A percentile compares a stretch with the other conserved stretches of the same genome.
phyloP scores from a whole-genome alignment of 148 eudicot species.

The Camellia sinensis region DNA sequence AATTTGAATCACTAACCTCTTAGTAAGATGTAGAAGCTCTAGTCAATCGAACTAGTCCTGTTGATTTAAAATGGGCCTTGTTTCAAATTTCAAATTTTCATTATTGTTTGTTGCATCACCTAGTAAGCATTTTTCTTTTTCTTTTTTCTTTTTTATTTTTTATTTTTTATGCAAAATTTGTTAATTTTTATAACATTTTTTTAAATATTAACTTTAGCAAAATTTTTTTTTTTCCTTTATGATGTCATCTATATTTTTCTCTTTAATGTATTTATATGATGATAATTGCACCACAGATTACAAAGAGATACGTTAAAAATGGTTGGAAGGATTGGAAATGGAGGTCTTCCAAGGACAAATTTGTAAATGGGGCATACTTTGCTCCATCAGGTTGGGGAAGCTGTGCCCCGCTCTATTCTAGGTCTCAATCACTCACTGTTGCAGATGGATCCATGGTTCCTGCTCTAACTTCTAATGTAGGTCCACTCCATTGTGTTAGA shows the following conservation, averaged over 20 bases:
- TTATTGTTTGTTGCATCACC: too few relatives aligned
- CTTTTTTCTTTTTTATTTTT: too few relatives aligned
- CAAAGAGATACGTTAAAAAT: slow-evolving; percentile 34
- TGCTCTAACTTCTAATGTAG: slow-evolving; percentile 35
- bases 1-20: too few relatives aligned
- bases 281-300: slow-evolving; percentile 24
- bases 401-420: slow-evolving; percentile 27
- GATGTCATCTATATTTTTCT: background rate
- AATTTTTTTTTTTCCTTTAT: too few relatives aligned
- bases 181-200: too few relatives aligned
- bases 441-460: slow-evolving; percentile 39
- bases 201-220: too few relatives aligned
- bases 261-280: background rate
- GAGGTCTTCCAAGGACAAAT: slow-evolving; percentile 14
- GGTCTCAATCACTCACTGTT: slow-evolving; percentile 25
- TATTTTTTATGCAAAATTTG: too few relatives aligned
- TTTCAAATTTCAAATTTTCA: too few relatives aligned
- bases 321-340: slow-evolving; percentile 42
- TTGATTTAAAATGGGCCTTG: too few relatives aligned
- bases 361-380: slow-evolving; percentile 41
- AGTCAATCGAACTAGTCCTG: too few relatives aligned
- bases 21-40: too few relatives aligned
- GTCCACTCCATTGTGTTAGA: slow-evolving; percentile 23
- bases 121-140: too few relatives aligned
- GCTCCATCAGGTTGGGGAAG: slow-evolving; percentile 42